Evolutionary conservation across 345 rosid genomes (phyloP).

Genomic region (Ailanthus altissimus): DNA sequence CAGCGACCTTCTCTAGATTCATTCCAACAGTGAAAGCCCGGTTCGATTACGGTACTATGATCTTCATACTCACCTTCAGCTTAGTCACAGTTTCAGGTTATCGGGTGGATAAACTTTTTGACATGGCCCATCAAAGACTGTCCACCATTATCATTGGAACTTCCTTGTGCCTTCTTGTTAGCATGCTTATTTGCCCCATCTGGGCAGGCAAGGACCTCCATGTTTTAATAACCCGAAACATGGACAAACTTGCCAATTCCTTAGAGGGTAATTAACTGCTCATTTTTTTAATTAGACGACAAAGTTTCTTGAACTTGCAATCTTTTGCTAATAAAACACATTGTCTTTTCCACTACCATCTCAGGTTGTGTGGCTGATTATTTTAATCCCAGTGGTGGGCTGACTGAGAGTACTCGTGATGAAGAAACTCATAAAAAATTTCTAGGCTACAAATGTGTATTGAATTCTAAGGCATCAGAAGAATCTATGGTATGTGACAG

Average conservation of each 20-base stretch:
- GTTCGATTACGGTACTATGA: slow-evolving; percentile 48
- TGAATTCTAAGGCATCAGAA: slow-evolving; percentile 47
- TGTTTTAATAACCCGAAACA: slow-evolving; percentile 26
- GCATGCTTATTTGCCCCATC: slow-evolving; percentile 42
- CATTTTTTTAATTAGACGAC: no score
- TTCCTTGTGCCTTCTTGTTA: slow-evolving; percentile 36
- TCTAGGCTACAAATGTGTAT: slow-evolving; percentile 45
- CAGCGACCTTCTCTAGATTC: slow-evolving; percentile 45
- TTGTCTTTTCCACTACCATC: neutral
- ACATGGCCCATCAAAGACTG: slow-evolving; percentile 37
- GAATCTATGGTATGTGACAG: slow-evolving; percentile 44
- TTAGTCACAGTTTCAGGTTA: slow-evolving; percentile 43
- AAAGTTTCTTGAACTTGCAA: neutral
- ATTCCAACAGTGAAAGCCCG: slow-evolving; percentile 37
- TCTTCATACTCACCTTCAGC: slow-evolving; percentile 53
- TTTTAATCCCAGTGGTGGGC: slow-evolving; percentile 25
- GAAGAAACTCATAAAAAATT: slow-evolving; percentile 29
- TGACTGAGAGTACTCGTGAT: neutral
- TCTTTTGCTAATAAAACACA: neutral
- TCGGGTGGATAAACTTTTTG: slow-evolving; percentile 35
- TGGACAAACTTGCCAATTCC: slow-evolving; percentile 46
- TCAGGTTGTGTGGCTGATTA: slow-evolving; percentile 45
- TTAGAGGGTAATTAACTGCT: slow-evolving; percentile 33
- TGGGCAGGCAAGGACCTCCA: slow-evolving; percentile 48
- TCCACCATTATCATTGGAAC: slow-evolving; percentile 44